phyloP scores from a whole-genome alignment of 1,284 basidiomycete species.

The Rhodotorula sp. region DNA sequence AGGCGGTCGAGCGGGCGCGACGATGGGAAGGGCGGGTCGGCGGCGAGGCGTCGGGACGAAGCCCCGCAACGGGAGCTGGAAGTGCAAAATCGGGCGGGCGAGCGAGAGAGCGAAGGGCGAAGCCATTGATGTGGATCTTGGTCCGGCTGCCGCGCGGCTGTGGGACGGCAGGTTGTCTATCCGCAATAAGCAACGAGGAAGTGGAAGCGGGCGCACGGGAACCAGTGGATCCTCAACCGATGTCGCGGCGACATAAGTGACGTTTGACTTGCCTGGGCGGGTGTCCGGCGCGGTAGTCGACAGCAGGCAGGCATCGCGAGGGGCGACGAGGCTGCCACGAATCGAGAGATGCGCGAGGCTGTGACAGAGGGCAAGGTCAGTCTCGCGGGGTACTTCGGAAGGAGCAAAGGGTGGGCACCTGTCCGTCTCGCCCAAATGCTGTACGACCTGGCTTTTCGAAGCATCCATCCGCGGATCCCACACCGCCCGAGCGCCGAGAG shows the following conservation, averaged over 20 bases:
- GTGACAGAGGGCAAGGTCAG: neutral
- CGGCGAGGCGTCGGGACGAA: neutral
- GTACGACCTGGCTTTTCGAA: slow-evolving; percentile 8
- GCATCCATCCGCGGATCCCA: slow-evolving; percentile 34
- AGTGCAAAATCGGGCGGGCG: slow-evolving; percentile 33
- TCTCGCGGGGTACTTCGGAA: neutral
- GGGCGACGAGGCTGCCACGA: slow-evolving; percentile 16
- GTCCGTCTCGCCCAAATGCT: slow-evolving; percentile 22
- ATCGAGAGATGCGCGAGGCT: slow-evolving; percentile 24
- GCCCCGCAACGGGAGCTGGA: neutral
- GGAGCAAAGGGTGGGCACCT: neutral
- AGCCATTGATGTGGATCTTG: slow-evolving; percentile 29
- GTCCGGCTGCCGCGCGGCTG: slow-evolving; percentile 9
- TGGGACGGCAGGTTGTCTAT: neutral
- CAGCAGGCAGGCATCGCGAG: slow-evolving; percentile 25
- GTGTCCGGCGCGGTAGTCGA: slow-evolving; percentile 1
- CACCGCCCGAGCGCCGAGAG: slow-evolving; percentile 13
- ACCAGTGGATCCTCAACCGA: slow-evolving; percentile 36
- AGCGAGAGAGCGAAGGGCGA: slow-evolving; percentile 25
- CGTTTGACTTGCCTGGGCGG: slow-evolving; percentile 1
- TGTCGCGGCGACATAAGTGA: slow-evolving; percentile 11
- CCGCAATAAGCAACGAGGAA: neutral
- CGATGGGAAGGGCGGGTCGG: slow-evolving; percentile 24
- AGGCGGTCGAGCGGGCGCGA: slow-evolving; percentile 24
- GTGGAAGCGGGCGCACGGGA: slow-evolving; percentile 9